Base-by-base conservation (phyloP, 1,139 yeast genomes). In the Hyphopichia buzzinii region DNA sequence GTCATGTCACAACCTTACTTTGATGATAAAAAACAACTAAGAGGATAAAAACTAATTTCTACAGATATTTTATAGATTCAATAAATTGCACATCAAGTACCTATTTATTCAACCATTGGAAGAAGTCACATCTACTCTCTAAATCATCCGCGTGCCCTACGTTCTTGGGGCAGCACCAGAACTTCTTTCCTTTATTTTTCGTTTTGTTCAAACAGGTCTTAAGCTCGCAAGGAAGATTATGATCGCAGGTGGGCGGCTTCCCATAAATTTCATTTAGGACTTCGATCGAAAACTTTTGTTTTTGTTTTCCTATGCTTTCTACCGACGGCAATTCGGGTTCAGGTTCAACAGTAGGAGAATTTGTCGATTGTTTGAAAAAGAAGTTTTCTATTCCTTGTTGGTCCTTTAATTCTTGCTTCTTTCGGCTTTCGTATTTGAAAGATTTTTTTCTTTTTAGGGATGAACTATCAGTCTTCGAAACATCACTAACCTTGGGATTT, bases 91-190 rank as follows among this genome's bases (percentile, higher is more conserved):
- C 12, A 30, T 30, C 19, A 19, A 12, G 27, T 7, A 25, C 10
- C 24, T 33, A 14, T 23, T 30, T 32, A 17, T 31, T 46, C 1
- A 46, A 62, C 76, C 77, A 70, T 39, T 68, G 56, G 43, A 70
- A 70, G 41, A 42, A 70, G 16, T 55, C 43, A 39, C 68, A 63
- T 12, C 58, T 43, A 12, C 51, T 52, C 13, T 57, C 53, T 6
- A 52, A 48, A 3, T 29, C 23, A 7, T 37, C 29, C 15, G 23
- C 22, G 7, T 38, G 36, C 3, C 51, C 57, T 3, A 42, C 39
- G 7, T 32, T 37, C 10, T 64, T 59, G 0, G 65, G 45, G 49
- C 87, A 81, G 28, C 78, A 69, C 86, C 85, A 81, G 46, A 79
- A 81, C 46, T 71, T 76, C 39, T 59, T 68, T 0, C 85, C 85